A percentile compares a stretch with the other conserved stretches of the same genome.
Conservation (phyloP, 2,329 filamentous ascomycete genomes). For the Fusarium sp. region DNA sequence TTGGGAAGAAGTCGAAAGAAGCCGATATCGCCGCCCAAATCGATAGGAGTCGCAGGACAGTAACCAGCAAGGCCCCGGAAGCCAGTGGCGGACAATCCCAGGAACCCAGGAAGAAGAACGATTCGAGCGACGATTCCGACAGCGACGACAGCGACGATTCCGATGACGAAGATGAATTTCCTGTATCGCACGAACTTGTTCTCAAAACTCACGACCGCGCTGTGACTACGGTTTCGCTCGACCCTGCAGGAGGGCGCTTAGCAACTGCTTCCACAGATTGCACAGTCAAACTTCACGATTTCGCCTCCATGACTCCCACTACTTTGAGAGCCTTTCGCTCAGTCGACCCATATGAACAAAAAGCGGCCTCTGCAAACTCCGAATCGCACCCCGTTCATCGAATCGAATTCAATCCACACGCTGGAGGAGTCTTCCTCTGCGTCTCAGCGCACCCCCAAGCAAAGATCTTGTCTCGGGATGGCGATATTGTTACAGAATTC, state of each 20-base stretch:
- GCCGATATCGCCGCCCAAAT: slow-evolving; percentile 84
- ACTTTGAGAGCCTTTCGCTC: slow-evolving; percentile 94
- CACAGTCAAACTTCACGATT: slow-evolving; percentile 92
- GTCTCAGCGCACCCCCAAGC: slow-evolving; percentile 90
- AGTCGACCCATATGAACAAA: slow-evolving; percentile 85
- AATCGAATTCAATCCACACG: slow-evolving; percentile 85
- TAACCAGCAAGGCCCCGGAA: slow-evolving; percentile 24
- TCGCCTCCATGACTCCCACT: slow-evolving; percentile 93
- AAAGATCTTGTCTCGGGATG: slow-evolving; percentile 89
- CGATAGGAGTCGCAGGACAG: slow-evolving; percentile 75
- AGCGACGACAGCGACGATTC: slow-evolving; percentile 66
- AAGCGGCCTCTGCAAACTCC: slow-evolving; percentile 71
- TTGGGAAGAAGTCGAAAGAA: slow-evolving; percentile 83
- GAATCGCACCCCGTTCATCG: slow-evolving; percentile 92
- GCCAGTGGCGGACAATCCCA: slow-evolving; percentile 27
- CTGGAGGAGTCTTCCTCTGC: slow-evolving; percentile 84
- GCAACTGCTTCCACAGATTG: slow-evolving; percentile 94
- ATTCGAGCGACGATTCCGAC: slow-evolving; percentile 60
- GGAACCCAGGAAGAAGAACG: slow-evolving; percentile 48
- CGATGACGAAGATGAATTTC: slow-evolving; percentile 87
- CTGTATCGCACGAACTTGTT: slow-evolving; percentile 91
- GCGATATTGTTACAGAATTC: slow-evolving; percentile 86
- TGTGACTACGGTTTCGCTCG: slow-evolving; percentile 84
- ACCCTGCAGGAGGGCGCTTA: slow-evolving; percentile 85
- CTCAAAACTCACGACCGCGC: slow-evolving; percentile 92